Percentiles rank a stretch among this genome's conserved stretches.
Evolutionary conservation across 129 eudicot genomes (phyloP).

Genomic region (Artemisia tridentata): DNA sequence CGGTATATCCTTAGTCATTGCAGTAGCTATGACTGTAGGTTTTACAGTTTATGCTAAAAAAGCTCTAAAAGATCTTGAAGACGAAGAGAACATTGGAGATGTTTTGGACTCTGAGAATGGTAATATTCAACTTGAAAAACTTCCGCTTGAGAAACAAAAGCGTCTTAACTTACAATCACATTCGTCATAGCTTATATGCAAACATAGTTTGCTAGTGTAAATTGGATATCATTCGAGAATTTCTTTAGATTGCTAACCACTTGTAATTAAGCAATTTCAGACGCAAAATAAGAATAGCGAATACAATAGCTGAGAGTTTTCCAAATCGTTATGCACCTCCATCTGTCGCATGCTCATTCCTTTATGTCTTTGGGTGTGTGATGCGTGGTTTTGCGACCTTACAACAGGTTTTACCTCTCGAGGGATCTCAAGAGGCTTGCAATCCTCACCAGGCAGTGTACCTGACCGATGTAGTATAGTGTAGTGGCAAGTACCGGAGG

Average conservation of each 20-base stretch:
- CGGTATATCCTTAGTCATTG: constrained; percentile 63
- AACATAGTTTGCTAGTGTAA: constrained; percentile 37
- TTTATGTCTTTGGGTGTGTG: neutral
- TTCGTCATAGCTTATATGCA: constrained; percentile 17
- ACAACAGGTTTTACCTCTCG: too few relatives aligned
- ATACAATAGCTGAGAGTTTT: constrained; percentile 19
- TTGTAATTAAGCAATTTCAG: constrained; percentile 39
- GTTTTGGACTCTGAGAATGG: constrained; percentile 26
- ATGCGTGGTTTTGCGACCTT: too few relatives aligned
- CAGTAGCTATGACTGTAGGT: constrained; percentile 55
- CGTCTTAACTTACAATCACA: constrained; percentile 16
- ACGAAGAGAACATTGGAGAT: constrained; percentile 46
- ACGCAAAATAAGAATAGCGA: constrained; percentile 15
- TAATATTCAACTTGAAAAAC: constrained; percentile 54
- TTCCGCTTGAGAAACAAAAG: constrained; percentile 67
- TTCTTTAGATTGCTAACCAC: constrained; percentile 32
- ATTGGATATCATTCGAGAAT: constrained; percentile 29
- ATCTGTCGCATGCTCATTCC: neutral
- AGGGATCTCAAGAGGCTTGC: too few relatives aligned
- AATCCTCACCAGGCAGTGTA: too few relatives aligned
- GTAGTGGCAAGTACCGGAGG: too few relatives aligned
- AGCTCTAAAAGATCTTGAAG: constrained; percentile 57
- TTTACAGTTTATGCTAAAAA: constrained; percentile 80
- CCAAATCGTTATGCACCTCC: neutral
- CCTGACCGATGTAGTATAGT: too few relatives aligned